Percentiles rank a stretch among this genome's conserved stretches.
Conservation (phyloP, 768 basidiomycete genomes). For the Xerocomellus chrysenteron region DNA sequence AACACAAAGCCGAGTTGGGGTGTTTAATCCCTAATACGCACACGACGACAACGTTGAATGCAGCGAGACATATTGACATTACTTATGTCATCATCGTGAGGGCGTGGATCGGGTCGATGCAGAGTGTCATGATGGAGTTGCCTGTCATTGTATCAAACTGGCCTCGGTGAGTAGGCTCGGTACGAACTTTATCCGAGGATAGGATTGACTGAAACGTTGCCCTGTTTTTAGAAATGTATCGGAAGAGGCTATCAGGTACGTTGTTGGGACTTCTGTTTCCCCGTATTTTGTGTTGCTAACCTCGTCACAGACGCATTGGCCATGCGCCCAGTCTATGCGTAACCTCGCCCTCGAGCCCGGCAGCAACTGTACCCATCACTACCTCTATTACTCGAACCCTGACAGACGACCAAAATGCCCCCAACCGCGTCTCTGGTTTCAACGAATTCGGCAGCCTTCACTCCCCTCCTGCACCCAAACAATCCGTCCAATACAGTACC, state of each 20-base stretch:
- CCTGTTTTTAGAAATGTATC: slow-evolving; percentile 57
- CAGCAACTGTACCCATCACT: slow-evolving; percentile 31
- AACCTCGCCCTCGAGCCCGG: slow-evolving; percentile 27
- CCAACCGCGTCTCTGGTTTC: slow-evolving; percentile 4
- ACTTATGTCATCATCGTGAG: slow-evolving; percentile 76
- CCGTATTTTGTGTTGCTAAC: background rate
- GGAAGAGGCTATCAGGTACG: slow-evolving; percentile 60
- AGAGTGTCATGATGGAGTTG: slow-evolving; percentile 66
- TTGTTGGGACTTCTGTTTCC: background rate
- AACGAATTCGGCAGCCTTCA: slow-evolving; percentile 11
- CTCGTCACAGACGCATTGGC: slow-evolving; percentile 45
- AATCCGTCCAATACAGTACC: slow-evolving; percentile 30
- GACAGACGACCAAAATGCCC: slow-evolving; percentile 18
- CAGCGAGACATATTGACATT: slow-evolving; percentile 84
- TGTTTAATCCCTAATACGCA: slow-evolving; percentile 71
- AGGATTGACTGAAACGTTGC: background rate
- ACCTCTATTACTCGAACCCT: slow-evolving; percentile 22
- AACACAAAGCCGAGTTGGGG: slow-evolving; percentile 69
- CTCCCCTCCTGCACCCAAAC: slow-evolving; percentile 12
- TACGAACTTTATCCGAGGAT: background rate
- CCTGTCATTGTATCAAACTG: slow-evolving; percentile 84
- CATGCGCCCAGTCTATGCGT: slow-evolving; percentile 41
- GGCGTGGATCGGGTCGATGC: slow-evolving; percentile 70
- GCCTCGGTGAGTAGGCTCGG: slow-evolving; percentile 58
- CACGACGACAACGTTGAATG: slow-evolving; percentile 76